Base-by-base conservation (phyloP, 75 land plant genomes). In the Isoetes taiwanensis region DNA sequence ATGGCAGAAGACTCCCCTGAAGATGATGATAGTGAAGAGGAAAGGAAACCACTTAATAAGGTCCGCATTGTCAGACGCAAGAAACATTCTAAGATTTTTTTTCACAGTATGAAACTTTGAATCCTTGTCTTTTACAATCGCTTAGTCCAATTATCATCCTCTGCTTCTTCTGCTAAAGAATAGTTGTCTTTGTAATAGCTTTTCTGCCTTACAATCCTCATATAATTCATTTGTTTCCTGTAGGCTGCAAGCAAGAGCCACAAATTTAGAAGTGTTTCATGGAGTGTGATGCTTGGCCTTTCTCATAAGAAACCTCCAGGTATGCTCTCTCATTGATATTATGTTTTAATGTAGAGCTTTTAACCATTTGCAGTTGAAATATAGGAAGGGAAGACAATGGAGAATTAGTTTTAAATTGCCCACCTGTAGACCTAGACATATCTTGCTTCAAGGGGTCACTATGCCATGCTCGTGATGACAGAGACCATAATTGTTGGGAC, bases 381-480 rank as follows among this genome's bases (percentile, higher is more conserved):
- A 50, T 64, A 76, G 79, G 37, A 24, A 32, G 41, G 6, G 50
- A 48, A 24, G 55, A 38, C 14, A 76, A 43, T 8, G 58, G 33
- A 17, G 78, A 76, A 53, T 58, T 85, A 27, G 65, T 76, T 32
- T 23, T 63, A 23, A 58, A 26, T 14, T 55, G 23, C 32, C 16
- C 75, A 58, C 59, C 83, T 6, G 27, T 79, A 10, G 53, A 17
- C 21, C 33, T 85, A 29, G 80, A 82, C 58, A 32, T 62, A 41
- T 74, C 61, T 57, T 76, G 72, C 37, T 74, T 84, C 40, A 48
- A 65, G 41, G 73, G 81, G 38, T 73, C 86, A 16, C 24, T 85
- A 56, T 65, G 54, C 1, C 71, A 37, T 40, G 82, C 61, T 37
- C 71, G 64, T 41, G 59, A 43, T 65, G 83, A 74, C 21, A 54